phyloP scores from a whole-genome alignment of 2,329 filamentous ascomycete species.

The Venturia aucupariae region DNA sequence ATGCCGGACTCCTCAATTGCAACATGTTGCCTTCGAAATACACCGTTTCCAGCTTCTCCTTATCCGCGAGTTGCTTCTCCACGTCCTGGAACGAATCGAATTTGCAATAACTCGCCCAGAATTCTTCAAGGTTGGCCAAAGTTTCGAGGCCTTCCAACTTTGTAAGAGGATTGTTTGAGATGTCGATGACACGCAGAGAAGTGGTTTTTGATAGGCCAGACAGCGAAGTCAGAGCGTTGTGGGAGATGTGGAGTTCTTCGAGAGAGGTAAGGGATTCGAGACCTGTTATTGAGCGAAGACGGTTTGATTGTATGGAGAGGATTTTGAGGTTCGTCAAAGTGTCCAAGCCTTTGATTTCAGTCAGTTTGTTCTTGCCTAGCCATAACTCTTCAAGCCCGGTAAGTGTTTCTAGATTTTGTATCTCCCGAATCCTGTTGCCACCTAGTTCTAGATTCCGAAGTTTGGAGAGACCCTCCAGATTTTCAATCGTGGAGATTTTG shows the following conservation, averaged over 20 bases:
- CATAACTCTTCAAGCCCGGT: constrained; percentile 78
- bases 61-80: constrained; percentile 67
- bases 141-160: constrained; percentile 63
- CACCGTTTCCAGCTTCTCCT: constrained; percentile 73
- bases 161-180: constrained; percentile 77
- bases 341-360: constrained; percentile 63
- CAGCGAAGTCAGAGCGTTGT: constrained; percentile 78
- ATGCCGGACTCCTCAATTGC: constrained; percentile 65
- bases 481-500: constrained; percentile 82
- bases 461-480: constrained; percentile 62
- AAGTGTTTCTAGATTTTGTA: constrained; percentile 73
- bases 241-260: constrained; percentile 90
- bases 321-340: constrained; percentile 71
- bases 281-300: constrained; percentile 68
- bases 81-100: constrained; percentile 73
- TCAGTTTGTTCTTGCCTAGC: constrained; percentile 96
- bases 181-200: constrained; percentile 66
- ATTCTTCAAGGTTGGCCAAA: constrained; percentile 67
- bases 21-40: constrained; percentile 95
- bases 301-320: constrained; percentile 91
- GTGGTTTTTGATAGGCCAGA: constrained; percentile 49
- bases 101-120: constrained; percentile 91
- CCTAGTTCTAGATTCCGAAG: constrained; percentile 82
- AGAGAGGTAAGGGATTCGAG: constrained; percentile 65
- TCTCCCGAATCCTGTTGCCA: constrained; percentile 77